Percentiles rank a stretch among this genome's conserved stretches.
Conservation (phyloP, 179 eudicot genomes). For the Carnegiea gigantea region DNA sequence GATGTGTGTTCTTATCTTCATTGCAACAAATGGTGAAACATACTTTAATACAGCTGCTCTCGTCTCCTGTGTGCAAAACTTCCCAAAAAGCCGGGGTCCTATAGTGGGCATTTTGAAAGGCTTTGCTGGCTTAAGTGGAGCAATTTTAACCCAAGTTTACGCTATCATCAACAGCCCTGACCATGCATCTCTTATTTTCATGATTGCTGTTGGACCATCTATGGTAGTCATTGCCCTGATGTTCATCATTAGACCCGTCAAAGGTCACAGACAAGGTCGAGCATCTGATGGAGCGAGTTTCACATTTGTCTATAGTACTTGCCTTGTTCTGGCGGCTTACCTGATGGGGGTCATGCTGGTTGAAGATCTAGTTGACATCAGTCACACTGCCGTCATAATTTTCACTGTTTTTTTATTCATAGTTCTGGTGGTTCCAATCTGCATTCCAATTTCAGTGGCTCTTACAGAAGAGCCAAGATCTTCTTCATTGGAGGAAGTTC, state of each 20-base stretch:
- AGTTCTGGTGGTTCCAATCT: slow-evolving; percentile 56
- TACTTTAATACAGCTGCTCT: slow-evolving; percentile 63
- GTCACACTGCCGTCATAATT: slow-evolving; percentile 44
- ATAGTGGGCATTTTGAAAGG: slow-evolving; percentile 66
- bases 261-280: slow-evolving; percentile 81
- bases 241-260: slow-evolving; percentile 82
- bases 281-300: slow-evolving; percentile 65
- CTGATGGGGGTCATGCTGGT: slow-evolving; percentile 91
- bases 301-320: slow-evolving; percentile 63
- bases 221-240: slow-evolving; percentile 74
- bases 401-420: slow-evolving; percentile 60
- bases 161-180: slow-evolving; percentile 61
- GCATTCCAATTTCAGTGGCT: slow-evolving; percentile 52
- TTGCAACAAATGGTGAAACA: slow-evolving; percentile 62
- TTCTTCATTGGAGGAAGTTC: slow-evolving; percentile 47
- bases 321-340: slow-evolving; percentile 86
- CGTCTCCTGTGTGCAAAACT: slow-evolving; percentile 67
- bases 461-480: slow-evolving; percentile 42
- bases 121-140: slow-evolving; percentile 68
- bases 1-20: slow-evolving; percentile 71
- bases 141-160: slow-evolving; percentile 61
- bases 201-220: slow-evolving; percentile 95
- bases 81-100: slow-evolving; percentile 63
- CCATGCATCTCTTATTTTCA: slow-evolving; percentile 81
- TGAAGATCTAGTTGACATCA: slow-evolving; percentile 66